Conservation (phyloP, 768 basidiomycete genomes). For the Suillus tomentosus region DNA sequence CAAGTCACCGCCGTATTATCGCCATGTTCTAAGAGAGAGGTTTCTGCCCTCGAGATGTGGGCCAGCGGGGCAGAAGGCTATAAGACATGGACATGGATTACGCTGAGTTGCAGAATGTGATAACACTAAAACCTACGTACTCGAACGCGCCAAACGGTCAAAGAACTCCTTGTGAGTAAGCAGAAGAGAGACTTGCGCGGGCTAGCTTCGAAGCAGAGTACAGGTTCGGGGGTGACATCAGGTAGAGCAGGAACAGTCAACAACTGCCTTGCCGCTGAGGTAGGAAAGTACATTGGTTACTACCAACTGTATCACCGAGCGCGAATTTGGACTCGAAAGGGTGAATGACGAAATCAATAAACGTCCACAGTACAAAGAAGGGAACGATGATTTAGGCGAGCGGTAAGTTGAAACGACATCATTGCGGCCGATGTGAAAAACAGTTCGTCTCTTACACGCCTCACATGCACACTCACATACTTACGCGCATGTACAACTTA, state of each 20-base stretch:
- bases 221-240: conserved; percentile 56
- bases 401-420: neutral
- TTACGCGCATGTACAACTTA: neutral
- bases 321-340: neutral
- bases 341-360: neutral
- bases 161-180: conserved; percentile 65
- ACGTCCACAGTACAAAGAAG: neutral
- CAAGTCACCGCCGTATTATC: conserved; percentile 73
- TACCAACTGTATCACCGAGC: neutral
- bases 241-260: conserved; percentile 71
- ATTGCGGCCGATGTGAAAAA: conserved; percentile 17
- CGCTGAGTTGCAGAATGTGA: neutral
- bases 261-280: conserved; percentile 73
- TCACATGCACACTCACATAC: neutral
- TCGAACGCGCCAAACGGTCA: conserved; percentile 82
- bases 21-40: conserved; percentile 83
- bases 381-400: neutral
- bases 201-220: conserved; percentile 62
- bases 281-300: conserved; percentile 79
- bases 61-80: conserved; percentile 76
- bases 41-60: conserved; percentile 71
- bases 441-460: neutral
- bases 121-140: conserved; percentile 43
- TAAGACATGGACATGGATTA: conserved; percentile 10
- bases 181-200: conserved; percentile 80